Evolutionary conservation across 116 monocot species (phyloP).

Genomic region (Dioscorea cayenensis): DNA sequence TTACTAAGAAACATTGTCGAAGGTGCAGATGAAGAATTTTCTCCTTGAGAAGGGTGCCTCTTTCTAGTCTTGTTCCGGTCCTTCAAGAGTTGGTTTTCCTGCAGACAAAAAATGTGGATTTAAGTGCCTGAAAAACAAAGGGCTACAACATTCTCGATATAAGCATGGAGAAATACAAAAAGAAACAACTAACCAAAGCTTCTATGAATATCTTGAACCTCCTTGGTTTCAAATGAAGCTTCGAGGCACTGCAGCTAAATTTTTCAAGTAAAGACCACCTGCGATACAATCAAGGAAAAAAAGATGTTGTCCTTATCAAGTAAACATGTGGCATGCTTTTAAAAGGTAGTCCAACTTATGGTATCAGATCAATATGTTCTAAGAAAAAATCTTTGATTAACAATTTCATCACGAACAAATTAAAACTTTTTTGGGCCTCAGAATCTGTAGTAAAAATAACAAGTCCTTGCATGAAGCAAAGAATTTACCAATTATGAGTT

Average conservation of each 20-base stretch:
- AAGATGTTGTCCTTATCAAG: not conserved
- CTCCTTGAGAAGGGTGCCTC: conserved; percentile 56
- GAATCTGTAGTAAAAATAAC: no score
- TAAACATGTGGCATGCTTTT: not conserved
- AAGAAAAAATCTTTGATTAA: no score
- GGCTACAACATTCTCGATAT: not conserved
- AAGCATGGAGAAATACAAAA: not conserved
- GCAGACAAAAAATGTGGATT: conserved; percentile 1
- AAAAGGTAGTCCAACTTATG: no score
- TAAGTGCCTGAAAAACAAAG: conserved; percentile 1
- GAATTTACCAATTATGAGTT: no score
- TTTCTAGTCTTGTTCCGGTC: conserved; percentile 81
- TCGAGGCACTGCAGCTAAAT: conserved; percentile 90
- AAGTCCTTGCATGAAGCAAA: no score
- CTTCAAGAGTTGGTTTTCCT: conserved; percentile 93
- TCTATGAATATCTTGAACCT: conserved; percentile 94
- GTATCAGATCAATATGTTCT: no score
- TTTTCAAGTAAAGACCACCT: conserved; percentile 99
- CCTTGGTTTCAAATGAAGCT: conserved; percentile 89
- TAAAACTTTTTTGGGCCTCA: no score
- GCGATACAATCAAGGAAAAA: conserved; percentile 6
- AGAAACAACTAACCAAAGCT: conserved; percentile 59
- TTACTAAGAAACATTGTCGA: conserved; percentile 27
- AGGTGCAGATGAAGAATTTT: conserved; percentile 35
- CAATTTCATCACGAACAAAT: no score